Evolutionary conservation across 106 monocot genomes (phyloP), one percentile per base, ranked within the genome.

Genomic region (Xerophyta viscosa): DNA sequence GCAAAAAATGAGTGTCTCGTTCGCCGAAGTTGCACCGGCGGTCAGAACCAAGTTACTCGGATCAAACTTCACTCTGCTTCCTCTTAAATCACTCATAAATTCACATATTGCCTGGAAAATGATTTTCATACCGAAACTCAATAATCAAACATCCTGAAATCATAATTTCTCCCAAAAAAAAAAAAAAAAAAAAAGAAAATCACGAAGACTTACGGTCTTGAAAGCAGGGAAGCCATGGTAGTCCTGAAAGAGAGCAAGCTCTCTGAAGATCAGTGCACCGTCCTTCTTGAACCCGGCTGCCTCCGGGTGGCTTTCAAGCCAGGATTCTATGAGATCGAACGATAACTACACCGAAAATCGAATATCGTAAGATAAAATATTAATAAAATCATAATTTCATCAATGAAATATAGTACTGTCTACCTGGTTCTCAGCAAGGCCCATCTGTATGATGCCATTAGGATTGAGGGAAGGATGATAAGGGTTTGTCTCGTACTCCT

Each of bases 361-460:
- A n/a, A n/a, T n/a, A n/a, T n/a, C n/a, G n/a, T n/a, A n/a, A n/a
- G n/a, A n/a, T n/a, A n/a, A n/a, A n/a, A n/a, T n/a, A n/a, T n/a
- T n/a, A n/a, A n/a, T n/a, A n/a, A n/a, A n/a, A n/a, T n/a, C n/a
- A n/a, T n/a, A n/a, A n/a, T n/a, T n/a, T n/a, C n/a, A n/a, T n/a
- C n/a, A n/a, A n/a, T n/a, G n/a, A n/a, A n/a, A n/a, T n/a, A n/a
- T n/a, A n/a, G n/a, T n/a, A n/a, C 17, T 50, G 24, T 29, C 46
- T 4, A 75, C 91, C 83, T 93, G 92, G 64, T 93, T 93, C 61
- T 93, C 92, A 8, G 92, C 92, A 4, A 93, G 87, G 3, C 92
- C 92, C 87, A 93, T 80, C 55, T 87, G 92, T n/a, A 93, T 87
- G 60, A 93, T 80, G 20, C 92, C 92, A 19, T 29, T 17, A 3